A percentile compares a stretch with the other conserved stretches of the same genome.
These are phyloP conservation scores for Corchorus capsularis DNA, from an alignment of 345 rosid species.

Conservation along the genomic window DNA sequence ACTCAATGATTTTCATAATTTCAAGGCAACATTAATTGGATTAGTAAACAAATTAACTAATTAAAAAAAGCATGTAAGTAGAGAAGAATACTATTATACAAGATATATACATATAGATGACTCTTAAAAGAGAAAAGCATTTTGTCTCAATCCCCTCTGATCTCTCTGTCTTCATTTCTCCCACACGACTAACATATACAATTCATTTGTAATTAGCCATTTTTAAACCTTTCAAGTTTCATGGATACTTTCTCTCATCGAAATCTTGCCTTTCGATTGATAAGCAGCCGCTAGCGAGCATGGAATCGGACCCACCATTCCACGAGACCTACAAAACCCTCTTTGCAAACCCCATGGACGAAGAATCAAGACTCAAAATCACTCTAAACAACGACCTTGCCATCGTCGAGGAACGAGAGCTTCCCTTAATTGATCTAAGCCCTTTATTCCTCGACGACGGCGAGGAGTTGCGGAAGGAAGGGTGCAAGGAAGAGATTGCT, in stretches of 20 bases:
- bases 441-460: conserved; percentile 18
- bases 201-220: not conserved
- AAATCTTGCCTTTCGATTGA: not conserved
- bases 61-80: not conserved
- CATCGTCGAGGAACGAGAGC: conserved; percentile 69
- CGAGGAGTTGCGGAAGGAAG: conserved; percentile 33
- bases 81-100: not conserved
- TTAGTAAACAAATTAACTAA: not conserved
- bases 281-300: conserved; percentile 29
- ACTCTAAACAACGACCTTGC: not conserved
- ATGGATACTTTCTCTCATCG: not conserved
- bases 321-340: conserved; percentile 66
- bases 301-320: conserved; percentile 79
- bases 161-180: conserved; percentile 14
- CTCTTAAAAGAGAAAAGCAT: conserved; percentile 18
- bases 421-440: conserved; percentile 71
- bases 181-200: too few relatives aligned
- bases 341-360: conserved; percentile 21
- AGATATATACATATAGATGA: not conserved
- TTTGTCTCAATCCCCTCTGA: not conserved
- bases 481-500: conserved; percentile 69
- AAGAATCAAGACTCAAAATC: conserved; percentile 19
- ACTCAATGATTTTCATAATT: not conserved
- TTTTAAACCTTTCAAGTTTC: not conserved
- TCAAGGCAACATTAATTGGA: not conserved